These are phyloP conservation scores for Auricularia sp. DNA, from an alignment of 768 basidiomycete genomes.

Conservation along the genomic window DNA sequence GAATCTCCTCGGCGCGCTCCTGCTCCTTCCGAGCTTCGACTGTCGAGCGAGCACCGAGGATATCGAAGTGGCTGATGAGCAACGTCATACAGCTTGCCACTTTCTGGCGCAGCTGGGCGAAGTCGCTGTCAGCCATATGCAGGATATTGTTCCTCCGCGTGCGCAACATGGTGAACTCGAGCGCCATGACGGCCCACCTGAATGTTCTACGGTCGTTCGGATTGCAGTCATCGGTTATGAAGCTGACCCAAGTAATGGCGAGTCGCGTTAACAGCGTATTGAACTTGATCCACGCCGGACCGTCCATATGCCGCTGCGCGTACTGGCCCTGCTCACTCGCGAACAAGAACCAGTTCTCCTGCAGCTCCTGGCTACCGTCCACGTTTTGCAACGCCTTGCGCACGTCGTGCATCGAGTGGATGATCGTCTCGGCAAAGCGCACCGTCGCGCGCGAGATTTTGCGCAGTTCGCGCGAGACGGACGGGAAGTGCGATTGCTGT, in stretches of 20 bases:
- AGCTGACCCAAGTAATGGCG: slow-evolving; percentile 95
- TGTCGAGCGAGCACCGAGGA: slow-evolving; percentile 85
- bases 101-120: slow-evolving; percentile 79
- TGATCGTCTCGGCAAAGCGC: slow-evolving; percentile 84
- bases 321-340: slow-evolving; percentile 95
- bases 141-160: slow-evolving; percentile 85
- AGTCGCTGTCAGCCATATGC: slow-evolving; percentile 79
- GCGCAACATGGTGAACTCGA: slow-evolving; percentile 84
- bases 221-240: slow-evolving; percentile 97
- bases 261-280: slow-evolving; percentile 77
- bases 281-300: slow-evolving; percentile 57
- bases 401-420: slow-evolving; percentile 85
- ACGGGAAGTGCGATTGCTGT: slow-evolving; percentile 83
- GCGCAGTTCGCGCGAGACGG: slow-evolving; percentile 78
- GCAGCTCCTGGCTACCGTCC: slow-evolving; percentile 66
- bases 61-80: slow-evolving; percentile 96
- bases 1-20: slow-evolving; percentile 63
- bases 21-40: slow-evolving; percentile 84
- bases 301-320: slow-evolving; percentile 82
- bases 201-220: slow-evolving; percentile 93
- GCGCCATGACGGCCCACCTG: slow-evolving; percentile 94
- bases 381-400: slow-evolving; percentile 53
- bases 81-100: slow-evolving; percentile 95
- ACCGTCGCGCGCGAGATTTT: slow-evolving; percentile 88
- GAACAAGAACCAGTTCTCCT: slow-evolving; percentile 91